phyloP scores from a whole-genome alignment of 176 grass and related monocot genomes.

The Lolium multiflorum region DNA sequence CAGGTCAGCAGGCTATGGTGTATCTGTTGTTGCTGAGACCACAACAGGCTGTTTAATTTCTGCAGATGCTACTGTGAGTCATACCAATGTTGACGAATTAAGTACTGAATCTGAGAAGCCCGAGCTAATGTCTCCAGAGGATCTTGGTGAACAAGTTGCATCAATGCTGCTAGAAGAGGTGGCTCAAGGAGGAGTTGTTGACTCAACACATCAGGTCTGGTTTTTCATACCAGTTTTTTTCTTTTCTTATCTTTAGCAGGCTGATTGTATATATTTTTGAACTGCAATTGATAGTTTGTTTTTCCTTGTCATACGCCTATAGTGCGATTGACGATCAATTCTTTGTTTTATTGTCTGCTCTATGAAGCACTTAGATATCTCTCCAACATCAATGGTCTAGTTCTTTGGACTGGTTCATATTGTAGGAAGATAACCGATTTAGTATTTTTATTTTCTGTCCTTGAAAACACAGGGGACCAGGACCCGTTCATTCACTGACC shows the following conservation, averaged over 20 bases:
- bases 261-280: conserved; percentile 1
- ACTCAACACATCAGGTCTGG: conserved; percentile 88
- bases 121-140: conserved; percentile 75
- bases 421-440: neutral
- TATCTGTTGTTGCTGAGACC: conserved; percentile 93
- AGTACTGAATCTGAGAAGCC: conserved; percentile 70
- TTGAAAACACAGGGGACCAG: neutral
- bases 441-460: neutral
- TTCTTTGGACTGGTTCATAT: neutral
- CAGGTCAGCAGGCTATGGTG: conserved; percentile 90
- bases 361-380: neutral
- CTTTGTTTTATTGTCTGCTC: neutral
- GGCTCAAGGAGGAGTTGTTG: conserved; percentile 87
- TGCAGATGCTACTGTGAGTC: conserved; percentile 61
- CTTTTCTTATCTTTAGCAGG: neutral
- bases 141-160: conserved; percentile 83
- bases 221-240: neutral
- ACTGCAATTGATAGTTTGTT: conserved; percentile 8
- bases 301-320: neutral
- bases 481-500: neutral
- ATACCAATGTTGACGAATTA: conserved; percentile 71
- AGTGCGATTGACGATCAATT: neutral
- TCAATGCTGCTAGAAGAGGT: conserved; percentile 83
- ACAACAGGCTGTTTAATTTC: conserved; percentile 87
- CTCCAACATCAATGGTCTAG: neutral